These are phyloP conservation scores for Gyrodon lividus DNA, from an alignment of 768 basidiomycete genomes.

Conservation along the genomic window DNA sequence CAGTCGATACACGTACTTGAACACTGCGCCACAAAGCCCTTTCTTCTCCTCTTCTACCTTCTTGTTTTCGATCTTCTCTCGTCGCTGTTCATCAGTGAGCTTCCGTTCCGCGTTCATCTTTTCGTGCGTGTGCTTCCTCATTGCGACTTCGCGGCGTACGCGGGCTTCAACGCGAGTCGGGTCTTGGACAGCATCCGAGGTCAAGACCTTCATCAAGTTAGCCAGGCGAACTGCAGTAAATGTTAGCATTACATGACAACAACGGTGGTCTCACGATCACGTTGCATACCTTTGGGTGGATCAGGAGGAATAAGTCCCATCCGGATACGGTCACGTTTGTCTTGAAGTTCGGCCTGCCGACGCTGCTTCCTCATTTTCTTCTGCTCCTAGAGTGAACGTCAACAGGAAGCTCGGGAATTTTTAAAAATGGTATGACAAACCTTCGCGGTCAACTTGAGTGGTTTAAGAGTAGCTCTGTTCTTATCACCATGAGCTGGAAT, in stretches of 20 bases:
- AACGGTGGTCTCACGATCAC: too few species aligned
- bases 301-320: constrained; percentile 97
- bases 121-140: constrained; percentile 85
- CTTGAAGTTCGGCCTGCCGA: constrained; percentile 85
- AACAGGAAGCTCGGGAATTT: not conserved
- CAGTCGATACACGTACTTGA: constrained; percentile 64
- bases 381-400: constrained; percentile 56
- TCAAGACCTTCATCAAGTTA: constrained; percentile 97
- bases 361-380: constrained; percentile 96
- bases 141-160: constrained; percentile 89
- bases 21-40: constrained; percentile 79
- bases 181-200: constrained; percentile 94
- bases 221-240: constrained; percentile 72
- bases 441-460: constrained; percentile 92
- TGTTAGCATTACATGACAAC: not conserved
- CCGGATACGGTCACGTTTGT: constrained; percentile 90
- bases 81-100: constrained; percentile 84
- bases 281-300: constrained; percentile 77
- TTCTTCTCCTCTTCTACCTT: constrained; percentile 86
- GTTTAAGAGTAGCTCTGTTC: constrained; percentile 73
- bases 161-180: constrained; percentile 97
- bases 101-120: constrained; percentile 93
- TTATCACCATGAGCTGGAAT: constrained; percentile 91
- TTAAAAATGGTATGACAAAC: constrained; percentile 34
- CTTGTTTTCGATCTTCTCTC: constrained; percentile 85